These are phyloP conservation scores for Termitomyces sp. DNA, from an alignment of 768 basidiomycete genomes.

Conservation along the genomic window DNA sequence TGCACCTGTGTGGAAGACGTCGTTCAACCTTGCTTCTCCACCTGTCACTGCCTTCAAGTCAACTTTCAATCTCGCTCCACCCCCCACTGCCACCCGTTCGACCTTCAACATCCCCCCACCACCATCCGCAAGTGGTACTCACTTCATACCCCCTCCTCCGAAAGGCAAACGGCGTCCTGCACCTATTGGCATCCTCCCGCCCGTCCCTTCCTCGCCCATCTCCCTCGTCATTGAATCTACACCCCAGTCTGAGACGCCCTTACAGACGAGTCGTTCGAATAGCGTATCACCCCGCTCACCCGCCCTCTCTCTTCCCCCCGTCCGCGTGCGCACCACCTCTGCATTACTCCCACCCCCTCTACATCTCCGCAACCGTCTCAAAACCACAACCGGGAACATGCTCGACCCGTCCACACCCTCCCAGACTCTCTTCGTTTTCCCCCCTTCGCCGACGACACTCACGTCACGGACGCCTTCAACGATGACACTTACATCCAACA, in stretches of 20 bases:
- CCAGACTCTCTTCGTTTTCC: conserved; percentile 85
- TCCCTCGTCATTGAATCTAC: conserved; percentile 39
- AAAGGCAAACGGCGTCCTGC: conserved; percentile 61
- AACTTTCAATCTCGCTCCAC: conserved; percentile 43
- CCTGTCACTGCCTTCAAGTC: conserved; percentile 52
- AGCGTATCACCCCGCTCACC: conserved; percentile 18
- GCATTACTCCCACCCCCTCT: conserved; percentile 59
- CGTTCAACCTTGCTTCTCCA: conserved; percentile 50
- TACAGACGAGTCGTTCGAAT: conserved; percentile 3
- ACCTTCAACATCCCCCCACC: conserved; percentile 51
- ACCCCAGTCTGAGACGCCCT: conserved; percentile 10
- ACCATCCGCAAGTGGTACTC: conserved; percentile 42
- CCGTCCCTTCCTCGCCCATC: conserved; percentile 73
- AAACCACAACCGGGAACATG: conserved; percentile 21
- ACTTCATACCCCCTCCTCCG: conserved; percentile 24
- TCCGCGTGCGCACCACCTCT: conserved; percentile 51
- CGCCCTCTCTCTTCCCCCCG: conserved; percentile 28
- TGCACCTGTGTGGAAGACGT: conserved; percentile 55
- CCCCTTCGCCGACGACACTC: conserved; percentile 60
- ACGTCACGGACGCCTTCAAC: conserved; percentile 72
- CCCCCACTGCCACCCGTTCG: conserved; percentile 43
- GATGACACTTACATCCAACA: conserved; percentile 73
- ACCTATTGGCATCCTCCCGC: conserved; percentile 58
- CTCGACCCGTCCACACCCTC: conserved; percentile 52
- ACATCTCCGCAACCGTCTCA: conserved; percentile 39